These are phyloP conservation scores for Mortierella antarctica DNA, from an alignment of 192 early-diverging fungal genomes.

Conservation along the genomic window DNA sequence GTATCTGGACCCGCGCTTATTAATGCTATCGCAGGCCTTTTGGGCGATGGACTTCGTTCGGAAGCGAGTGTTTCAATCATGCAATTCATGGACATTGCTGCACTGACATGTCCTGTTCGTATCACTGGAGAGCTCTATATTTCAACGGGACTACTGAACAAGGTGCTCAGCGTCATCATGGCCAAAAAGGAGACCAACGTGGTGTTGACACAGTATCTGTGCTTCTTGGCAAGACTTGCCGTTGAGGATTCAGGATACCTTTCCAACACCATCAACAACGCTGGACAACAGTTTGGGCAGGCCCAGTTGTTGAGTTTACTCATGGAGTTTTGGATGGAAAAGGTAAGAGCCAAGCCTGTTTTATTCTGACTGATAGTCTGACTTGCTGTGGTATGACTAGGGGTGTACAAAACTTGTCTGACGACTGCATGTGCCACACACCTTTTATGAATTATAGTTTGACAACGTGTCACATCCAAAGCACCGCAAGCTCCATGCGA, in stretches of 20 bases:
- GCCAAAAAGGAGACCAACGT: constrained; percentile 64
- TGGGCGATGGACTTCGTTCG: constrained; percentile 64
- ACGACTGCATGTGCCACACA: no score
- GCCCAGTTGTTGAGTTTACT: constrained; percentile 61
- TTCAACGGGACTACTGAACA: constrained; percentile 64
- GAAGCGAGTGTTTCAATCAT: constrained; percentile 71
- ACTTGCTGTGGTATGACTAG: background rate
- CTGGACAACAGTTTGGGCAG: constrained; percentile 58
- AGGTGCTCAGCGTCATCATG: constrained; percentile 65
- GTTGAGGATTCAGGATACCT: constrained; percentile 68
- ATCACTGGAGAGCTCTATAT: constrained; percentile 63
- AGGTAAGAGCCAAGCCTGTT: constrained; percentile 53
- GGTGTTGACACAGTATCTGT: constrained; percentile 71
- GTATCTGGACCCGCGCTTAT: constrained; percentile 51
- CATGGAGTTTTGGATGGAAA: constrained; percentile 74
- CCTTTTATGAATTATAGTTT: constrained; percentile 61
- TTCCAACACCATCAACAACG: constrained; percentile 58
- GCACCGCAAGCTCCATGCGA: constrained; percentile 72
- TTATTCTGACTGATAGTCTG: background rate
- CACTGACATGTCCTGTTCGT: constrained; percentile 60
- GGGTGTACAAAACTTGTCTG: no score
- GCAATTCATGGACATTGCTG: constrained; percentile 66
- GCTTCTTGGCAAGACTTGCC: constrained; percentile 69
- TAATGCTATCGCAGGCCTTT: constrained; percentile 54
- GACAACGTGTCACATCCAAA: constrained; percentile 79